These are phyloP conservation scores for Aspergillus olivimuriae DNA, from an alignment of 495 filamentous ascomycete genomes.

Conservation along the genomic window DNA sequence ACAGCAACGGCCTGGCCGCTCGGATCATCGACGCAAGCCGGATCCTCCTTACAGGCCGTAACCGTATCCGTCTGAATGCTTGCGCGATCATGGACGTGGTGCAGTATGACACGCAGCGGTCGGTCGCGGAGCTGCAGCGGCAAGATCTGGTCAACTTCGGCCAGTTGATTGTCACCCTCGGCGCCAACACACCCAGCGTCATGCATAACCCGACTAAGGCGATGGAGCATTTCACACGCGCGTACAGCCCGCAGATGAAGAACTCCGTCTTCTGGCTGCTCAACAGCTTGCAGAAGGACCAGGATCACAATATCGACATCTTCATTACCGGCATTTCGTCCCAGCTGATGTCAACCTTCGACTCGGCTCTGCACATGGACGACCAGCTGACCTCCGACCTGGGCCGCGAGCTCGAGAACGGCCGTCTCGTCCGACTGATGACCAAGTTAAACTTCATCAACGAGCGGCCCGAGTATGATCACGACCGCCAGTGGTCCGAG, in stretches of 20 bases:
- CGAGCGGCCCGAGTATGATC: conserved; percentile 79
- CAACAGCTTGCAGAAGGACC: conserved; percentile 39
- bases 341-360: conserved; percentile 63
- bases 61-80: conserved; percentile 80
- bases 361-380: conserved; percentile 65
- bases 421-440: conserved; percentile 73
- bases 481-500: conserved; percentile 73
- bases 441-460: conserved; percentile 79
- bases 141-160: conserved; percentile 87
- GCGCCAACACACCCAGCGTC: conserved; percentile 53
- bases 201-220: conserved; percentile 52
- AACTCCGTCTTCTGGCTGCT: conserved; percentile 75
- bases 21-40: conserved; percentile 78
- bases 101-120: conserved; percentile 59
- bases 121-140: conserved; percentile 70
- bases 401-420: conserved; percentile 80
- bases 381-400: conserved; percentile 69
- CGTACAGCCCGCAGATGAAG: conserved; percentile 67
- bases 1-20: conserved; percentile 73
- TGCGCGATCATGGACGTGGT: conserved; percentile 86
- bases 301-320: conserved; percentile 64
- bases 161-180: conserved; percentile 71
- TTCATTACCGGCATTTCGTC: conserved; percentile 70
- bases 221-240: conserved; percentile 64
- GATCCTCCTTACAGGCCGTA: conserved; percentile 61